Base-by-base conservation (phyloP, 2,329 filamentous ascomycete genomes). In the Daldinia sp. region DNA sequence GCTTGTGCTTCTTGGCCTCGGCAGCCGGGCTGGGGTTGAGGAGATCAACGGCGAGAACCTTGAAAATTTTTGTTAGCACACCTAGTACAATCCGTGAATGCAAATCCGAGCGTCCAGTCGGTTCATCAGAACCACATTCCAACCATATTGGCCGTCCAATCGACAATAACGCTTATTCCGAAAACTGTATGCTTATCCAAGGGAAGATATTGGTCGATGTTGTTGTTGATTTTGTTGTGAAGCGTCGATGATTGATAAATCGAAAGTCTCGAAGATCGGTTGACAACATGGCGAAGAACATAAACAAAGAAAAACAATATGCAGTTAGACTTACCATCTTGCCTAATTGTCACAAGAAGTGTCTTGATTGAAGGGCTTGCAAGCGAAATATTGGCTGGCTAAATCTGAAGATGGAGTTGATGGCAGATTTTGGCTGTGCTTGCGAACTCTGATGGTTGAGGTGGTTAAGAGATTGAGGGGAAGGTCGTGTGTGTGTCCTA, bases 1-100 rank as follows among this genome's bases (percentile, higher is more conserved):
- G 93, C 93, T 99, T 99, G 92, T 99, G 95, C 92, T 98, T 98
- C 87, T 93, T 93, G 80, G 93, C 93, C 91, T 99, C 95, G 83
- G 94, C 90, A 84, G 93, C 92, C 84, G 94, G 91, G 81, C 91
- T 92, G 80, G 95, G 95, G 93, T 99, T 98, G 85, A 99, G 91
- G 79, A 99, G 94, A 89, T 99, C 95, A 88, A 98, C 92, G 83
- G 95, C 95, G 91, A 99, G 93, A 96, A 98, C 94, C 95, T 98
- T 47, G 63, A 64, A 64, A 67, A 73, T 73, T 70, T 73, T 71
- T 63, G 80, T 88, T 79, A 88, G 85, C 81, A 79, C 76, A n/a
- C 56, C 62, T 66, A 68, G 63, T 69, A 63, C 70, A 54, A 61
- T 56, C 62, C 15, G 47, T 58, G 27, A 45, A 41, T 57, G 57